Base-by-base conservation (phyloP, 768 basidiomycete species). In the Psilocybe azurescens region DNA sequence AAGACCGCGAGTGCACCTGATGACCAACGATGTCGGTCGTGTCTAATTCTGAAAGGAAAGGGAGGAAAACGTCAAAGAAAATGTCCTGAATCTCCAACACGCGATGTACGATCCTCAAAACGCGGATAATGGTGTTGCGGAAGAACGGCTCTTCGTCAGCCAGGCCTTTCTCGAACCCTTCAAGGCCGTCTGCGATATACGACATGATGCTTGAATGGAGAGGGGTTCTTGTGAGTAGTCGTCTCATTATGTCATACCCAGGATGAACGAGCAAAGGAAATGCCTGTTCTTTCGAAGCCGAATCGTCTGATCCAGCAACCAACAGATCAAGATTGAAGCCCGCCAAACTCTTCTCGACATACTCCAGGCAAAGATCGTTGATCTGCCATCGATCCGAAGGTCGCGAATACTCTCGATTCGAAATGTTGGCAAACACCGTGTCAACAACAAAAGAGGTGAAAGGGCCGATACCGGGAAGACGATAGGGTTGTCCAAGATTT, bases 361-460 rank as follows among this genome's bases (percentile, higher is more conserved):
- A 97, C 61, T 86, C 87, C 48, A 98, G 78, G 57, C 91, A 93
- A 0, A 90, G 80, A 65, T 96, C 94, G 57, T 95, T 91, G 72
- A 92, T 89, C 67, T 87, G 82, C 95, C 94, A 98, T 62, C 90
- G 78, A 69, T 98, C 94, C 11, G 86, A 86, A 10, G 86, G 86
- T 33, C 83, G 83, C 2, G 84, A 78, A 69, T 91, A 98, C 62
- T 92, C 94, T 49, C 95, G 83, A 55, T 79, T 83, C 13, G 87
- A 81, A 47, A 93, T 89, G 55, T 89, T 88, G 33, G 89, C 83
- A 65, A 98, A 91, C 2, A 99, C 93, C 51, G 91, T 92, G 68
- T 98, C 95, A 62, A 97, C 77, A 58, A 96, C 90, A 70, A 97
- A 98, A n/a, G 83, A 78, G 10, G 89, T 81, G 74, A 92, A 97